Evolutionary conservation across 805 yeast genomes (phyloP).

Genomic region (Pichia nakasei): DNA sequence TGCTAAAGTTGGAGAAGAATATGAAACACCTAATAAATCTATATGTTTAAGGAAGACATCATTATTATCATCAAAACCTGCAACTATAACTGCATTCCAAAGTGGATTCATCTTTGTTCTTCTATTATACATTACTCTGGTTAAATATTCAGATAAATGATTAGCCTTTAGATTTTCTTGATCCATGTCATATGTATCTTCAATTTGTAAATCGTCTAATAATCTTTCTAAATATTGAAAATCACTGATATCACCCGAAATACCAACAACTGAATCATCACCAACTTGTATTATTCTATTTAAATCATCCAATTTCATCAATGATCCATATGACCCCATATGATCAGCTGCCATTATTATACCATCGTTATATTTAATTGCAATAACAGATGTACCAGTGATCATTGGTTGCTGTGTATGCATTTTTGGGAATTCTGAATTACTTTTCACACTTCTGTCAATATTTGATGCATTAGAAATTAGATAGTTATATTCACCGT

Average conservation of each 20-base stretch:
- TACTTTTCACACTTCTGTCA: constrained; percentile 11
- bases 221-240: constrained; percentile 72
- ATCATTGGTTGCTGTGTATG: constrained; percentile 92
- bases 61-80: constrained; percentile 68
- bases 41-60: constrained; percentile 77
- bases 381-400: constrained; percentile 93
- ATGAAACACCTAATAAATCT: constrained; percentile 86
- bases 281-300: constrained; percentile 86
- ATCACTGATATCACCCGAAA: constrained; percentile 92
- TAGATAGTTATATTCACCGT: constrained; percentile 69
- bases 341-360: constrained; percentile 93
- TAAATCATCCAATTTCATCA: constrained; percentile 75
- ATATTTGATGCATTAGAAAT: constrained; percentile 55
- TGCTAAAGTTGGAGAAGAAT: constrained; percentile 79
- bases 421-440: constrained; percentile 53
- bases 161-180: constrained; percentile 64
- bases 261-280: constrained; percentile 77
- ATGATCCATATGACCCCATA: constrained; percentile 86
- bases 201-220: constrained; percentile 70
- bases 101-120: constrained; percentile 91
- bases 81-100: constrained; percentile 91
- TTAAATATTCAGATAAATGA: constrained; percentile 79
- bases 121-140: constrained; percentile 76
- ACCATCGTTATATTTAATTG: constrained; percentile 84
- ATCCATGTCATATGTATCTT: constrained; percentile 72